These are phyloP conservation scores for Raddia distichophylla DNA, from an alignment of 176 grass and related monocot genomes.

Conservation along the genomic window DNA sequence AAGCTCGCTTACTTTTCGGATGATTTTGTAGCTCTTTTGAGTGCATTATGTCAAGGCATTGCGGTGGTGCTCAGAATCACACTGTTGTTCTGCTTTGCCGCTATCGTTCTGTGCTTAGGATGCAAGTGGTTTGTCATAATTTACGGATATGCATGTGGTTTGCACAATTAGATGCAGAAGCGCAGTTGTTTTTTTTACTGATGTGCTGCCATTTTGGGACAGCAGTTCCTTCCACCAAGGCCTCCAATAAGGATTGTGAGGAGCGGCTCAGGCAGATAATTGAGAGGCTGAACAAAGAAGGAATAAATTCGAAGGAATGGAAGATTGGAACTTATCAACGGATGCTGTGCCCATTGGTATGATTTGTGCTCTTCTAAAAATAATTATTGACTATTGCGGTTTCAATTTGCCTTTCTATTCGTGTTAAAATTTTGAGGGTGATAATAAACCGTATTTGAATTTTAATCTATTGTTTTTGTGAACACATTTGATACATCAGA, in stretches of 20 bases:
- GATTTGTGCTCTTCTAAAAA: not conserved
- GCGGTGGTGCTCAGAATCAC: not conserved
- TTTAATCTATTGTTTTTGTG: not conserved
- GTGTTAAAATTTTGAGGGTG: not conserved
- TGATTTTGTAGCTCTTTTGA: not conserved
- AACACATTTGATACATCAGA: too few species aligned
- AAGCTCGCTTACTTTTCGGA: not conserved
- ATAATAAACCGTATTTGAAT: not conserved
- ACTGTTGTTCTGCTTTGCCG: not conserved
- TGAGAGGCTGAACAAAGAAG: constrained; percentile 51
- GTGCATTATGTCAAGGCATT: not conserved
- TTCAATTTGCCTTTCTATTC: not conserved
- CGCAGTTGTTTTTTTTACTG: not conserved
- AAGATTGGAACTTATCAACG: constrained; percentile 41
- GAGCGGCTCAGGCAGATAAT: constrained; percentile 41
- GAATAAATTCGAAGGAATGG: constrained; percentile 50
- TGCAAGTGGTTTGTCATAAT: not conserved
- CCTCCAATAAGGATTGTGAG: constrained; percentile 11
- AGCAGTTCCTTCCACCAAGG: constrained; percentile 4
- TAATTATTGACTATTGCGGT: not conserved
- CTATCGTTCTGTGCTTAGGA: not conserved
- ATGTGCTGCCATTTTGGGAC: not conserved
- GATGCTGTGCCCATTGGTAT: constrained; percentile 64
- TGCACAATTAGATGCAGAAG: not conserved
- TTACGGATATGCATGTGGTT: not conserved